Conservation (phyloP, 2,329 filamentous ascomycete species). For the Penicillium sp. region DNA sequence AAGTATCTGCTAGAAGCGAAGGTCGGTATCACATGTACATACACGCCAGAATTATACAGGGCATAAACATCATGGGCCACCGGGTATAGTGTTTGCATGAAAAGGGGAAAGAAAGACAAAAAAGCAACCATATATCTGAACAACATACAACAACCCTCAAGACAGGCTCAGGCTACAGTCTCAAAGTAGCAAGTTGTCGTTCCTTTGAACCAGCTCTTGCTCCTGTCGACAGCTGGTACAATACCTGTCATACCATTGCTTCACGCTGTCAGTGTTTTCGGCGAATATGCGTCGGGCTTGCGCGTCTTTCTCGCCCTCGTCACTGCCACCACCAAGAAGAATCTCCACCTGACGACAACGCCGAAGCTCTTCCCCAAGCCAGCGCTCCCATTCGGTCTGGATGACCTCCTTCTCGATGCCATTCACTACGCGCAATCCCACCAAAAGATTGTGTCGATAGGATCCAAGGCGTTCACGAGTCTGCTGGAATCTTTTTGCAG, state of each 20-base stretch:
- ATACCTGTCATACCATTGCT: slow-evolving; percentile 61
- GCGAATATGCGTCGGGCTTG: slow-evolving; percentile 30
- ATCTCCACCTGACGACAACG: slow-evolving; percentile 67
- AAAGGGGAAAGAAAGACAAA: slow-evolving; percentile 11
- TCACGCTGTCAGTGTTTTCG: slow-evolving; percentile 47
- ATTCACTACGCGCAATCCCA: slow-evolving; percentile 88
- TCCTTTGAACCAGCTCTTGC: slow-evolving; percentile 30
- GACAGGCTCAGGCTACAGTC: neutral
- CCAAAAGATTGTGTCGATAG: slow-evolving; percentile 86
- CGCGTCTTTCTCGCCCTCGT: slow-evolving; percentile 24
- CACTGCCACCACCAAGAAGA: slow-evolving; percentile 40
- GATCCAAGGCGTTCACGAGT: slow-evolving; percentile 80
- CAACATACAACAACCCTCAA: slow-evolving; percentile 2
- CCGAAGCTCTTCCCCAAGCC: slow-evolving; percentile 76
- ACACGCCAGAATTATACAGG: slow-evolving; percentile 13
- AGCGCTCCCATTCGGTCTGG: slow-evolving; percentile 88
- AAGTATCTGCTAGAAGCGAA: slow-evolving; percentile 8
- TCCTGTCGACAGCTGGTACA: slow-evolving; percentile 61
- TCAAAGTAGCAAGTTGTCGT: slow-evolving; percentile 24
- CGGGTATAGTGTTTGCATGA: slow-evolving; percentile 31
- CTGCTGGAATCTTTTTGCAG: slow-evolving; percentile 64
- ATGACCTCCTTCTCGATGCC: slow-evolving; percentile 83
- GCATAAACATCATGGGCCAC: slow-evolving; percentile 19
- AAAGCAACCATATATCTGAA: slow-evolving; percentile 7
- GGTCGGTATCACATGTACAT: slow-evolving; percentile 2